Percentiles rank a stretch among this genome's conserved stretches.
These are phyloP conservation scores for Neolentinus lepideus DNA, from an alignment of 1,284 basidiomycete genomes.

Conservation along the genomic window DNA sequence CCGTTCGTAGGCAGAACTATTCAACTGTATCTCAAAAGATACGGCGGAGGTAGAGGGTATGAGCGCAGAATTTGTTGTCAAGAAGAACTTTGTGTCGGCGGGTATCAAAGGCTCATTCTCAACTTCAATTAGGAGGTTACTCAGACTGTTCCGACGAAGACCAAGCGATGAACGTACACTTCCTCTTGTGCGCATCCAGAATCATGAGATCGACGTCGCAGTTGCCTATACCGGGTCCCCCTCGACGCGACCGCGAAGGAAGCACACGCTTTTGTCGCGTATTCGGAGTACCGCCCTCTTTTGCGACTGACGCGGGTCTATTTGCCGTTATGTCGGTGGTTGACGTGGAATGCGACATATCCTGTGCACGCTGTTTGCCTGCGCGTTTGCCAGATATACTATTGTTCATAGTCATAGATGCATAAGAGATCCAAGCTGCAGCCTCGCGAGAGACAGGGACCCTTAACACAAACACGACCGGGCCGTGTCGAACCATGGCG, in stretches of 20 bases:
- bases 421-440: background rate
- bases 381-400: background rate
- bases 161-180: constrained; percentile 45
- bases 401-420: background rate
- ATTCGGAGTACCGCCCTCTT: constrained; percentile 10
- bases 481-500: too few species aligned
- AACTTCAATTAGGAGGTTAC: constrained; percentile 30
- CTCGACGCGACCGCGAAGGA: constrained; percentile 71
- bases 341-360: background rate
- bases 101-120: constrained; percentile 70
- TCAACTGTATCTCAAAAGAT: constrained; percentile 35
- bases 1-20: constrained; percentile 52
- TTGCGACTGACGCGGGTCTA: background rate
- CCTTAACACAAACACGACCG: too few species aligned
- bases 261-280: constrained; percentile 65
- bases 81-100: constrained; percentile 50
- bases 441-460: too few species aligned
- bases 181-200: constrained; percentile 72
- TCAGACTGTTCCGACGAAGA: background rate
- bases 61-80: constrained; percentile 60
- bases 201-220: constrained; percentile 80
- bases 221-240: constrained; percentile 68
- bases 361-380: background rate
- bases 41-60: constrained; percentile 28
- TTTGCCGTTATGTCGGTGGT: background rate